Base-by-base conservation (phyloP, 1,284 basidiomycete genomes). In the Phenoliferia sp. region DNA sequence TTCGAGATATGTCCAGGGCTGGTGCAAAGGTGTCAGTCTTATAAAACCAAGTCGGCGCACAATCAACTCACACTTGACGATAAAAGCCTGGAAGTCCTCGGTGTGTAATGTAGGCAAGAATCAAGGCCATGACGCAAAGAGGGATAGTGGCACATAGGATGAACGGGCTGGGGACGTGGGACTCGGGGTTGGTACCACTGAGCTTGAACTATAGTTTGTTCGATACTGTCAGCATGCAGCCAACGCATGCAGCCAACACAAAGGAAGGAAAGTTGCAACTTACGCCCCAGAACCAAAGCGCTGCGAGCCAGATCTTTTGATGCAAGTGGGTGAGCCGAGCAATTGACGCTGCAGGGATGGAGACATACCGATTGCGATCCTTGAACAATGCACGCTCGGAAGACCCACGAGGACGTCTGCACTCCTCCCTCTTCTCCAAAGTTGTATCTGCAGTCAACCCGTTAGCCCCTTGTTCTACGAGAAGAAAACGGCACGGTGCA, bases 131-230 rank as follows among this genome's bases (percentile, higher is more conserved):
- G 22, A 26, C 48, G 22, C 39, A 44, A 26, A 52, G 48, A 6
- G 48, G 48, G 48, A 52, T 22, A 6, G 48, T 52, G 9, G 48
- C 48, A 26, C 48, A 52, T 7, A 52, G 48, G 17, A 52, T 52
- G 48, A n/a, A 52, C 9, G 28, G 22, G 22, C 22, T n/a, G 5
- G 48, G 48, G 9, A 52, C 48, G 28, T 6, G 5, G 9, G 48
- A 52, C 7, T 52, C 17, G 7, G 6, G 6, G 48, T 52, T 26
- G 22, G 22, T 52, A 26, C 48, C 48, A 26, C 48, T 52, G 48
- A 52, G 48, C 48, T 52, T 52, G 48, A 52, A 52, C 39, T 44
- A n/a, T n/a, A n/a, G n/a, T n/a, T n/a, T n/a, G n/a, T n/a, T n/a
- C n/a, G n/a, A n/a, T n/a, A n/a, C n/a, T n/a, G n/a, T n/a, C n/a